These are phyloP conservation scores for Sungouiella blattae DNA, from an alignment of 805 yeast genomes.

Conservation along the genomic window DNA sequence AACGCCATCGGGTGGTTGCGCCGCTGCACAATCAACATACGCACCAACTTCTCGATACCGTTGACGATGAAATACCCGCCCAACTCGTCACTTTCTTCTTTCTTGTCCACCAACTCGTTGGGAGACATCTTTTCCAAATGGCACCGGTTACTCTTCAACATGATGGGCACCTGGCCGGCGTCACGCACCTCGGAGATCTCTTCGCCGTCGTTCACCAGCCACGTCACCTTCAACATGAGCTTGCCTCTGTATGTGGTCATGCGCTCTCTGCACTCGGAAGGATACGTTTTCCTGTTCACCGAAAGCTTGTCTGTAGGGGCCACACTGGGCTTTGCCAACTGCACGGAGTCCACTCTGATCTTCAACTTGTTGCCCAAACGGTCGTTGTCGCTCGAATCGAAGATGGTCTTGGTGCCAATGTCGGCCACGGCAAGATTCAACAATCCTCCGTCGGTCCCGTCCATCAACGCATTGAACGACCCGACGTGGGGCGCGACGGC, in stretches of 20 bases:
- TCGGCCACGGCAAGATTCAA: slow-evolving; percentile 83
- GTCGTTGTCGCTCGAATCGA: slow-evolving; percentile 68
- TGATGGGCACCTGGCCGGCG: slow-evolving; percentile 86
- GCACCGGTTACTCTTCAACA: slow-evolving; percentile 89
- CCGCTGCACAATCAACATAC: slow-evolving; percentile 97
- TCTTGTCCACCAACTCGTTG: slow-evolving; percentile 65
- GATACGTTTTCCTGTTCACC: slow-evolving; percentile 72
- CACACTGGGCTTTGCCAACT: slow-evolving; percentile 79
- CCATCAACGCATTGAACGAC: slow-evolving; percentile 92
- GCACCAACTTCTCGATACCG: slow-evolving; percentile 93
- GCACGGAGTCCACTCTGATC: slow-evolving; percentile 86
- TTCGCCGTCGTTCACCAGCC: slow-evolving; percentile 87
- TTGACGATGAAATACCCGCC: slow-evolving; percentile 96
- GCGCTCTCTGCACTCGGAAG: slow-evolving; percentile 84
- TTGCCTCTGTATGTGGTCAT: slow-evolving; percentile 78
- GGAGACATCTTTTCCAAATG: slow-evolving; percentile 85
- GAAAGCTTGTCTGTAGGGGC: slow-evolving; percentile 69
- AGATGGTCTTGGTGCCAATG: slow-evolving; percentile 80
- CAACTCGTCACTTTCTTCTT: slow-evolving; percentile 91
- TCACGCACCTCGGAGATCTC: slow-evolving; percentile 80
- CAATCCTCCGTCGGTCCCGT: slow-evolving; percentile 81
- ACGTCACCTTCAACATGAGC: slow-evolving; percentile 71
- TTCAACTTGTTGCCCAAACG: slow-evolving; percentile 81
- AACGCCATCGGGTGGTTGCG: slow-evolving; percentile 98
- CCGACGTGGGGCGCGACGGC: slow-evolving; percentile 96